Evolutionary conservation across 768 basidiomycete genomes (phyloP), one percentile per base, ranked within the genome.

Genomic region (Suillus luteus): DNA sequence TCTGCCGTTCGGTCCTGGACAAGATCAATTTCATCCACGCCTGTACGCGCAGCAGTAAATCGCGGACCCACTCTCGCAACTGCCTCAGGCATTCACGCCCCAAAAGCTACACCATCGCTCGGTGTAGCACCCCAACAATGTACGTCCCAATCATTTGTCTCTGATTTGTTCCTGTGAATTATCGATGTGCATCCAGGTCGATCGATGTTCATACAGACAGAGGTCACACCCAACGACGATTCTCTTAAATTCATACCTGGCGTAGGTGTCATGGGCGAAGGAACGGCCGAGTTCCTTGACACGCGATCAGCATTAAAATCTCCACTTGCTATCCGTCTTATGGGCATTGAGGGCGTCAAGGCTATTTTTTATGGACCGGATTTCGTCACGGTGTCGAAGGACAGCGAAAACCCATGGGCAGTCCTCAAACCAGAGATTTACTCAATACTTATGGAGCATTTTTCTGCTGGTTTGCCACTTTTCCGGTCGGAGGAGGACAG

Each of bases 221-320:
- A 98, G 78, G 87, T 89, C 11, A 99, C 97, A 0, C 97, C 97
- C 0, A 99, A 99, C 75, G 93, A 94, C 38, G 95, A 98, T 73
- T 96, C 96, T 1, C 85, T 99, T 59, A 99, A 99, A 76, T 99
- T 99, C 78, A 95, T 99, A 64, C 97, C 96, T 1, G 97, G 97
- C 0, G 83, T 89, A 27, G 76, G 87, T 35, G 95, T 99, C 35
- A 95, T 97, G 88, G 86, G 85, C 46, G 85, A 87, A 31, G 95
- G 94, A 51, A 92, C 91, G 0, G 94, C 95, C 8, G 97, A 99
- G 76, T 98, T 99, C 75, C 86, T 97, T 57, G 94, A 96, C 74
- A 90, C 91, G 3, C 88, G 89, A 49, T 82, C 93, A 2, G 91
- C 96, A 0, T 84, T 98, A 46, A 78, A 82, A n/a, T 99, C 96